Percentiles rank a stretch among this genome's conserved stretches.
These are phyloP conservation scores for Xylaria sp. DNA, from an alignment of 2,329 filamentous ascomycete genomes.

Conservation along the genomic window DNA sequence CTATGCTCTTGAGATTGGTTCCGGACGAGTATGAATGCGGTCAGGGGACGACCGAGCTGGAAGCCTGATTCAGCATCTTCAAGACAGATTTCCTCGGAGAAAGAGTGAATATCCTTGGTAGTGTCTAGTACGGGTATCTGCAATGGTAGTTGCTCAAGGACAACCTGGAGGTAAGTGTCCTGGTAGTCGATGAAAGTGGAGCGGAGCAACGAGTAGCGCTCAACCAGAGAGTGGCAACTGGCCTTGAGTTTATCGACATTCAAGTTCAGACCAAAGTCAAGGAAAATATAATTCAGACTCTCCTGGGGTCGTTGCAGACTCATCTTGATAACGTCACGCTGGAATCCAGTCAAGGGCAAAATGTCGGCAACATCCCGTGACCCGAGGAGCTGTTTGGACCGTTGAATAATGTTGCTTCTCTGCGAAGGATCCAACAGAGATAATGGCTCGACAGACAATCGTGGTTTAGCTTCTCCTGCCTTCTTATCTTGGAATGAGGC, in stretches of 20 bases:
- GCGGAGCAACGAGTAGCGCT: neutral
- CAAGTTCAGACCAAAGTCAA: neutral
- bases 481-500: neutral
- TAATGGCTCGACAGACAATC: neutral
- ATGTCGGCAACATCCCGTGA: neutral
- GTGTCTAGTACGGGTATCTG: neutral
- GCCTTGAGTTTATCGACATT: neutral
- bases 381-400: neutral
- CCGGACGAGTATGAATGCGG: neutral
- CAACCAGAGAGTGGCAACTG: neutral
- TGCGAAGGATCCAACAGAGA: neutral
- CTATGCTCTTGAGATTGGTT: neutral
- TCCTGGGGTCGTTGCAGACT: neutral
- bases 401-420: neutral
- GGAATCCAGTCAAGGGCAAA: neutral
- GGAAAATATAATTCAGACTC: neutral
- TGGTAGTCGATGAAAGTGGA: neutral
- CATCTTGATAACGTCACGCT: neutral
- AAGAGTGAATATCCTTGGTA: neutral
- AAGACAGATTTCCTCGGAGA: neutral
- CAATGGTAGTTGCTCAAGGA: neutral
- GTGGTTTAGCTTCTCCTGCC: neutral
- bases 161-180: neutral
- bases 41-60: neutral
- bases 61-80: neutral